Base-by-base conservation (phyloP, 305 asterid genomes). In the Solanum hybrid region DNA sequence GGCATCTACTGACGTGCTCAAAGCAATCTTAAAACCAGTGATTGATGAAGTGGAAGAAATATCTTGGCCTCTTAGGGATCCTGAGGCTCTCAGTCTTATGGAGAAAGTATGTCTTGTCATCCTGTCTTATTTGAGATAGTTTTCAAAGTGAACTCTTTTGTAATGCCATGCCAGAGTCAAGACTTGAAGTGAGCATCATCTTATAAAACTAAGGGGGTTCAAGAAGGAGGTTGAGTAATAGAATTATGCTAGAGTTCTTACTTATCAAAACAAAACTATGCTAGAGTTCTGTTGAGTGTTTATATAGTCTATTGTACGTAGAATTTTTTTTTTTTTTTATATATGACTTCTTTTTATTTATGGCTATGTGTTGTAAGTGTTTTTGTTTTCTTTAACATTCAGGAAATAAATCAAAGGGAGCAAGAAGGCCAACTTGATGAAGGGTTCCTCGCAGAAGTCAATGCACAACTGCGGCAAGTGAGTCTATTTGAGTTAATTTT, bases 351-450 rank as follows among this genome's bases (percentile, higher is more conserved):
- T 80, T 79, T 3, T 61, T 10, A 40, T 61, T 85, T 85, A 33
- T 90, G 14, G 20, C 57, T 69, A 10, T 85, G 20, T 31, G 14
- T 57, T 85, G 36, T 33, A 3, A n/a, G 28, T 80, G 88, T 31
- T 26, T 83, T 90, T 42, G 83, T 88, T 87, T 75, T 73, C 88
- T 90, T 90, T 80, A 87, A 88, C 90, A 89, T 91, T 34, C 91
- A 96, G 99, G 99, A 95, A 92, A 78, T 96, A 87, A 93, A 95
- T 89, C 97, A 94, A 95, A 94, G 98, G 89, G 99, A 97, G 93
- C 96, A 94, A 92, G 99, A 97, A 93, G 99, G 99, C 89, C 95
- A 94, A 36, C 97, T 97, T 88, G 99, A 97, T 87, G 98, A 97
- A 94, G 98, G 99, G 81, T 97, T 97, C 92, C 95, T 96, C 31